Conservation (phyloP, 768 basidiomycete genomes). For the Tulasnella sp. region DNA sequence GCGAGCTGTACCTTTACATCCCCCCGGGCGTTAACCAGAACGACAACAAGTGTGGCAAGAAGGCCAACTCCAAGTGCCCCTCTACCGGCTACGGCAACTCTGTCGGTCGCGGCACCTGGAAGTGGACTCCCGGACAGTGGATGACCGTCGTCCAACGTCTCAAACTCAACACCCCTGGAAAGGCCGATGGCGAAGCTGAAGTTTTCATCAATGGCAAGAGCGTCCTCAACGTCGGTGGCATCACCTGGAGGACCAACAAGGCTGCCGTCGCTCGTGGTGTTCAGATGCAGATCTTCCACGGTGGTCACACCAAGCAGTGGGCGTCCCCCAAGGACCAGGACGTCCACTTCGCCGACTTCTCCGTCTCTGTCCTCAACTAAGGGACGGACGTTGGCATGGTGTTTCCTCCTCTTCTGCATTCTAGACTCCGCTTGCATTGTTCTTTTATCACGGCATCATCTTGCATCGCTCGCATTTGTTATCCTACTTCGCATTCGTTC, state of each 20-base stretch:
- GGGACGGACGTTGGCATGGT: neutral
- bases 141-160: constrained; percentile 66
- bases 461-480: constrained; percentile 6
- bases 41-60: constrained; percentile 42
- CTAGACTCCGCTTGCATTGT: constrained; percentile 6
- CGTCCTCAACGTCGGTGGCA: constrained; percentile 10
- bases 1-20: constrained; percentile 70
- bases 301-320: constrained; percentile 25
- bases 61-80: constrained; percentile 48
- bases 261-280: constrained; percentile 2
- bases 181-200: constrained; percentile 53
- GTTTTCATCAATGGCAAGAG: constrained; percentile 30
- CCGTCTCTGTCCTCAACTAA: constrained; percentile 16
- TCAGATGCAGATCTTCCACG: constrained; percentile 26
- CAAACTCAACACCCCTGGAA: constrained; percentile 64
- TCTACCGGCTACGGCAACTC: constrained; percentile 52
- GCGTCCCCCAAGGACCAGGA: constrained; percentile 25
- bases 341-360: constrained; percentile 26
- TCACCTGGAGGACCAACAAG: constrained; percentile 12
- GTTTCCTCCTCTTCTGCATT: neutral
- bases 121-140: constrained; percentile 61
- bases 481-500: constrained; percentile 8
- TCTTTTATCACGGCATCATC: neutral
- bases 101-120: constrained; percentile 65
- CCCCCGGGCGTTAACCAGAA: constrained; percentile 38